Base-by-base conservation (phyloP, 192 early-diverging fungal genomes). In the Coemansia erecta region DNA sequence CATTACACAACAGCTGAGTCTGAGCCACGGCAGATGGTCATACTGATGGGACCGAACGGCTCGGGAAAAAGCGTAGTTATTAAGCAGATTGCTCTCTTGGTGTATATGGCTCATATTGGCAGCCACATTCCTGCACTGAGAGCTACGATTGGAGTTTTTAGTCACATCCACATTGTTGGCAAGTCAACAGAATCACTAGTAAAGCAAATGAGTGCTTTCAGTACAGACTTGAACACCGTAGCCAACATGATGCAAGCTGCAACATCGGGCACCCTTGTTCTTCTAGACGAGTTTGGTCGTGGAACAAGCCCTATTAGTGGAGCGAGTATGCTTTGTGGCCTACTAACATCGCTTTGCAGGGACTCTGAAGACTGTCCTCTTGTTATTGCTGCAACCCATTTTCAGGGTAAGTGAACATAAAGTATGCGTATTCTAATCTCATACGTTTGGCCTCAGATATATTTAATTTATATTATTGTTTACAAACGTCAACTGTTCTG, bases 81-180 rank as follows among this genome's bases (percentile, higher is more conserved):
- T 22, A 88, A 88, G 48, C 91, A 93, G 57, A 82, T 79, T 43
- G 93, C 88, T 5, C 58, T 97, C 19, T 91, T 93, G 58, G 81
- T 82, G 2, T 92, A 87, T 53, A 90, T 94, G 93, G 90, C 93
- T 12, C 94, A 94, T 61, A 84, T 94, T 28, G 94, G 94, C n/a
- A 84, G 89, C 64, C 91, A 87, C 79, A 87, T 97, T 6, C 94
- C 94, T 4, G 92, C 92, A 21, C 80, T 76, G 9, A 64, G 56
- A 1, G 93, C 90, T 0, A 41, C 54, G 1, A 82, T 97, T 59
- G 91, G 92, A 1, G 31, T 95, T 6, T 87, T 85, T 4, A 91
- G 93, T 59, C 85, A 85, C 53, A 90, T 97, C 28, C 61, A 93
- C 15, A 92, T 90, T 10, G 42, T 66, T 62, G 68, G 74, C n/a